Evolutionary conservation across 169 alveolate species (phyloP).

Genomic region (Amoebophrya sp.): DNA sequence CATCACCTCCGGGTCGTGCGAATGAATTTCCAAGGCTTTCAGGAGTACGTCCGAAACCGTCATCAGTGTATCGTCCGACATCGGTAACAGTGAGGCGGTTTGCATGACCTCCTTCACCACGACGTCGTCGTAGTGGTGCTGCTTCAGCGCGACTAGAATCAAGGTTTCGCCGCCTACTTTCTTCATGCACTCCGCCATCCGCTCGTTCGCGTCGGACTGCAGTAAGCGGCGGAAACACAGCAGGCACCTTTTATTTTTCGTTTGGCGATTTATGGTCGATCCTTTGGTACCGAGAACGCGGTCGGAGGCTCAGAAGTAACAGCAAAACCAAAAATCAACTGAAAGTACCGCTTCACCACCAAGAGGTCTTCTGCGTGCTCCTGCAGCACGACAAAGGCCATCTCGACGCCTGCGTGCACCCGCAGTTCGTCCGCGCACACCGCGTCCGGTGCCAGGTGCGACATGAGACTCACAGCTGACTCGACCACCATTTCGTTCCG

Average conservation of each 20-base stretch:
- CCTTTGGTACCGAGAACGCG: too few species aligned
- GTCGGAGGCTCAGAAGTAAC: too few species aligned
- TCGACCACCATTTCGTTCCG: background rate
- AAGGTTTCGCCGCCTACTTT: background rate
- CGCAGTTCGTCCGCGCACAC: background rate
- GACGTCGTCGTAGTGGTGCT: background rate
- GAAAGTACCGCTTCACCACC: background rate
- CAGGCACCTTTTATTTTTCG: background rate
- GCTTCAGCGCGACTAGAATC: background rate
- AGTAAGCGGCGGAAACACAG: background rate
- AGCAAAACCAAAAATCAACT: too few species aligned
- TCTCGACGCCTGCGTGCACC: background rate
- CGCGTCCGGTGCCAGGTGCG: background rate
- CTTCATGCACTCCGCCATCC: background rate
- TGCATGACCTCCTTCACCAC: background rate
- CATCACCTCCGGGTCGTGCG: background rate
- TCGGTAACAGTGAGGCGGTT: background rate
- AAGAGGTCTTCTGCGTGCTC: background rate
- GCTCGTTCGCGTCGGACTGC: background rate
- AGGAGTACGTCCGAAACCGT: background rate
- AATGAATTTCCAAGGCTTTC: background rate
- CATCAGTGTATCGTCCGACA: background rate
- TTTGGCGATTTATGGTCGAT: too few species aligned
- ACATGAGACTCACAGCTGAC: background rate
- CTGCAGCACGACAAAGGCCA: background rate